phyloP scores from a whole-genome alignment of 345 rosid species.

The Raphanus sativus region DNA sequence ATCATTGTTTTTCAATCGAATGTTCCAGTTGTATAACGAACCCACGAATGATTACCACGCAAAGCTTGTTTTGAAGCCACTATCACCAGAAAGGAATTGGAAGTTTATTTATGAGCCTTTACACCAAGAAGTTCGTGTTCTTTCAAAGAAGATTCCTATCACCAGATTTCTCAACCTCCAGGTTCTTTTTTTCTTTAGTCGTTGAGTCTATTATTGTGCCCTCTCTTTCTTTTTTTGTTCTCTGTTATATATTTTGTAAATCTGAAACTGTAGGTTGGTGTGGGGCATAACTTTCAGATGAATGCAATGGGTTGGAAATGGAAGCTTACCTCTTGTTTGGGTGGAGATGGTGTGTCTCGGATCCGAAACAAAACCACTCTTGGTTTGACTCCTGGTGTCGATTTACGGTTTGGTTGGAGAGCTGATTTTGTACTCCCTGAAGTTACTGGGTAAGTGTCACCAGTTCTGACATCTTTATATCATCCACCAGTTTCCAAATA shows the following conservation, averaged over 20 bases:
- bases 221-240: not conserved
- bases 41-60: constrained; percentile 77
- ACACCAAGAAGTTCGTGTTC: constrained; percentile 63
- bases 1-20: not conserved
- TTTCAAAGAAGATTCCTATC: constrained; percentile 82
- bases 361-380: constrained; percentile 77
- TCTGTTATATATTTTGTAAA: not conserved
- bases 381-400: constrained; percentile 77
- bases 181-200: constrained; percentile 40
- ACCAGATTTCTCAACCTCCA: constrained; percentile 79
- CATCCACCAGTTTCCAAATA: not conserved
- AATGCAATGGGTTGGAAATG: constrained; percentile 87
- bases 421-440: constrained; percentile 92
- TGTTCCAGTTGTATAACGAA: constrained; percentile 70
- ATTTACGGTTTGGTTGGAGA: constrained; percentile 86
- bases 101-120: constrained; percentile 75
- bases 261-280: constrained; percentile 58
- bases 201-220: not conserved
- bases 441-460: constrained; percentile 59
- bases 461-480: not conserved
- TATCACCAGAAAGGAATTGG: constrained; percentile 72
- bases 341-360: constrained; percentile 83
- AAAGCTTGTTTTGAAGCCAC: constrained; percentile 84
- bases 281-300: constrained; percentile 76
- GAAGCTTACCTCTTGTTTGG: constrained; percentile 84